Conservation (phyloP, 2,329 filamentous ascomycete species). For the Chalara sp. region DNA sequence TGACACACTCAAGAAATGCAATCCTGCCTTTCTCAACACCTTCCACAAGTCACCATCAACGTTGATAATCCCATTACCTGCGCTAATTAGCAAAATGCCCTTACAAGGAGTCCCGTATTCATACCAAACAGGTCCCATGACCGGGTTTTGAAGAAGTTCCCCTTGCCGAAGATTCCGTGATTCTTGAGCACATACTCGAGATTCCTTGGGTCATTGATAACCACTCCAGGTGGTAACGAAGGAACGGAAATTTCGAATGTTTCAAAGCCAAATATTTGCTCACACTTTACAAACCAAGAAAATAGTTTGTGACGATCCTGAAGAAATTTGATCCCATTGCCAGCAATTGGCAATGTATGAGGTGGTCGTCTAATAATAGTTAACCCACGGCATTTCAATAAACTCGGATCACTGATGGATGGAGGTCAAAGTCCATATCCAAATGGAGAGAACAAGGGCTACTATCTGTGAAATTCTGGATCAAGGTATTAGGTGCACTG, state of each 20-base stretch:
- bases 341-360: slow-evolving; percentile 40
- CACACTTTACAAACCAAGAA: slow-evolving; percentile 54
- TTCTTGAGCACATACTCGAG: slow-evolving; percentile 57
- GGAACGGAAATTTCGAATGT: slow-evolving; percentile 58
- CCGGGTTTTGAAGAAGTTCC: slow-evolving; percentile 51
- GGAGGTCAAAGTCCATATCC: no score
- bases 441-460: background rate
- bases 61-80: slow-evolving; percentile 59
- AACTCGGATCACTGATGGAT: no score
- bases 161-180: slow-evolving; percentile 54
- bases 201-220: slow-evolving; percentile 55
- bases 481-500: background rate
- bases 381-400: slow-evolving; percentile 2
- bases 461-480: no score
- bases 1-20: slow-evolving; percentile 49
- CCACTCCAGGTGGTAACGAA: slow-evolving; percentile 53
- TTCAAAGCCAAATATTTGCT: slow-evolving; percentile 48
- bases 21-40: slow-evolving; percentile 54
- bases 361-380: slow-evolving; percentile 20
- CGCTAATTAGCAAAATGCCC: slow-evolving; percentile 1
- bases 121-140: slow-evolving; percentile 56
- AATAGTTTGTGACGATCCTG: slow-evolving; percentile 54
- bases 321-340: slow-evolving; percentile 56
- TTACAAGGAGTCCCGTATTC: slow-evolving; percentile 1
- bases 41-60: slow-evolving; percentile 58